Conservation (phyloP, 2,329 filamentous ascomycete species). For the Thyridium curvatum region DNA sequence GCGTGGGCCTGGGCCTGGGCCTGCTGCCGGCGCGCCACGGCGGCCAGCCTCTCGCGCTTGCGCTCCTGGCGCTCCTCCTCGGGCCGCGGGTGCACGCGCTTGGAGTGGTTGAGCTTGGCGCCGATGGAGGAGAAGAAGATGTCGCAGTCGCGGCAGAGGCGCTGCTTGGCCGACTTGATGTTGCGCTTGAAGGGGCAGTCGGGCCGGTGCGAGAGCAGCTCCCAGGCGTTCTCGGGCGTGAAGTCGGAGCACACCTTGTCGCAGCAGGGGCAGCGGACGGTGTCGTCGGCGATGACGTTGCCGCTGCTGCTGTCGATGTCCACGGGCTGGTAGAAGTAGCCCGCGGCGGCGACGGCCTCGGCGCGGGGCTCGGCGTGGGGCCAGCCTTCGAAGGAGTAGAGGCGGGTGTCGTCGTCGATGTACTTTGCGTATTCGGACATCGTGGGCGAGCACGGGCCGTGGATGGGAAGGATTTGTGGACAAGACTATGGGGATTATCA, state of each 20-base stretch:
- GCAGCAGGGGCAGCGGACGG: conserved; percentile 1
- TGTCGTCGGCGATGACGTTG: neutral
- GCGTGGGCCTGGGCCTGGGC: too few species aligned
- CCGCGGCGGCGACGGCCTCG: neutral
- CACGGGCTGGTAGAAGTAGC: neutral
- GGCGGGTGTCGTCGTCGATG: neutral
- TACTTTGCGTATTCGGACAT: neutral
- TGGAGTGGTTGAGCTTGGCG: conserved; percentile 2
- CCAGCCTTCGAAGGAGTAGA: neutral
- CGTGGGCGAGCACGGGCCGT: too few species aligned
- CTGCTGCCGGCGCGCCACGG: neutral
- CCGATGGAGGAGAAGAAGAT: neutral
- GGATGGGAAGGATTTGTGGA: too few species aligned
- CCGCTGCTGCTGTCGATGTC: neutral
- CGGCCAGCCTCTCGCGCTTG: neutral
- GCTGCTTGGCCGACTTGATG: conserved; percentile 1
- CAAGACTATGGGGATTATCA: too few species aligned
- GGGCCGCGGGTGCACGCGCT: conserved; percentile 1
- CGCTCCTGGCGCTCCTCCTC: conserved; percentile 1
- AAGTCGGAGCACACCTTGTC: neutral
- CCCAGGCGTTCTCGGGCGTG: neutral
- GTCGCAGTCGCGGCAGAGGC: conserved; percentile 1
- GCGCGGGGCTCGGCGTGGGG: neutral
- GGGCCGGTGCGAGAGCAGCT: neutral
- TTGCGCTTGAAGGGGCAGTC: neutral